phyloP scores from a whole-genome alignment of 768 basidiomycete genomes.

The Termitomyces bulborhizus region DNA sequence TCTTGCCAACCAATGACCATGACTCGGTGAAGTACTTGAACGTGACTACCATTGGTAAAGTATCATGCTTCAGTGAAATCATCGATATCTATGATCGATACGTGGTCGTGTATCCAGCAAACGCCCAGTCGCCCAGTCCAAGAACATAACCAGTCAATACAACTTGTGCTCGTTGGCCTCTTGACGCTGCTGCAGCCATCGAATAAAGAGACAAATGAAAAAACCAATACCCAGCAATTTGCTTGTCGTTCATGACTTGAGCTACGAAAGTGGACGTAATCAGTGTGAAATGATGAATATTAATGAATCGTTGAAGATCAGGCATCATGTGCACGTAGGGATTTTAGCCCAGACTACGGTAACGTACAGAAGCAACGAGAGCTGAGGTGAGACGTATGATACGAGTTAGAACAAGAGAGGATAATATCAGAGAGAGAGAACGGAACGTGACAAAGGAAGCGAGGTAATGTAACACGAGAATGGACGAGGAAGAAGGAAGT shows the following conservation, averaged over 20 bases:
- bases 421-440: slow-evolving; percentile 11
- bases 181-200: slow-evolving; percentile 16
- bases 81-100: not conserved
- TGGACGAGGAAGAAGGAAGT: slow-evolving; percentile 7
- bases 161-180: slow-evolving; percentile 27
- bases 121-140: slow-evolving; percentile 22
- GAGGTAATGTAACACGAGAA: slow-evolving; percentile 6
- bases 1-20: slow-evolving; percentile 17
- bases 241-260: not conserved
- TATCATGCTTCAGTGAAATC: not conserved
- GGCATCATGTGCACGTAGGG: slow-evolving; percentile 10
- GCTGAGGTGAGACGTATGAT: slow-evolving; percentile 19
- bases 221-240: slow-evolving; percentile 5
- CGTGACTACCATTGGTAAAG: slow-evolving; percentile 12
- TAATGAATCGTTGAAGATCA: slow-evolving; percentile 4
- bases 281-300: not conserved
- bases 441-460: slow-evolving; percentile 4
- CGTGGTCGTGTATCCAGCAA: slow-evolving; percentile 23
- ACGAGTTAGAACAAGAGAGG: slow-evolving; percentile 12
- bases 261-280: not conserved
- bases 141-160: too few species aligned
- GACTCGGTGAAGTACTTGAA: slow-evolving; percentile 22
- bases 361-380: slow-evolving; percentile 16
- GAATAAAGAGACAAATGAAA: slow-evolving; percentile 21
- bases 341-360: slow-evolving; percentile 12